Evolutionary conservation across 2,329 filamentous ascomycete genomes (phyloP).

Genomic region (Podosphaera fusca): DNA sequence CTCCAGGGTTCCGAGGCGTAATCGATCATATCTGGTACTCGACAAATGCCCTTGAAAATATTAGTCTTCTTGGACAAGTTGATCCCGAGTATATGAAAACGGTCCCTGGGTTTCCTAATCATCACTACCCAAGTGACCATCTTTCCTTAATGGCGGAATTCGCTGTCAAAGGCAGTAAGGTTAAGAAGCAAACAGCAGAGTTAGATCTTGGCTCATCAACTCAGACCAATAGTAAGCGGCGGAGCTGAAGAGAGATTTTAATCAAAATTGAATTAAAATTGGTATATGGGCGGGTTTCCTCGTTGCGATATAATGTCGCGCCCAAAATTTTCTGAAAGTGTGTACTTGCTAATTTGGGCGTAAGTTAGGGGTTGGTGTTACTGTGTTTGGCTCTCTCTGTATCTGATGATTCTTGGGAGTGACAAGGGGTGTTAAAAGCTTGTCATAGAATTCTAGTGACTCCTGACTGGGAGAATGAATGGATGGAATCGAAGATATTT

Average conservation of each 20-base stretch:
- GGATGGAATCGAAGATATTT: background rate
- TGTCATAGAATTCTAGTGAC: background rate
- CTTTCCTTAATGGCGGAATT: slow-evolving; percentile 46
- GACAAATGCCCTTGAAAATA: slow-evolving; percentile 46
- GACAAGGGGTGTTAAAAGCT: background rate
- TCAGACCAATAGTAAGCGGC: slow-evolving; percentile 7
- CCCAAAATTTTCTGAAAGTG: background rate
- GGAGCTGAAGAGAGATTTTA: background rate
- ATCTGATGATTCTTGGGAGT: background rate
- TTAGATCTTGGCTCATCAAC: slow-evolving; percentile 16
- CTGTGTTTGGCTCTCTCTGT: background rate
- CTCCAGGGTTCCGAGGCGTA: slow-evolving; percentile 72
- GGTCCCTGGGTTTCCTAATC: slow-evolving; percentile 52
- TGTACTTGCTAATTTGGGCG: background rate
- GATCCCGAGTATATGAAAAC: slow-evolving; percentile 47
- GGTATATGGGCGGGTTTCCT: background rate
- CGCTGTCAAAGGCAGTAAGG: slow-evolving; percentile 40
- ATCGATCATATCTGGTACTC: slow-evolving; percentile 98
- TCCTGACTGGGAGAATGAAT: background rate
- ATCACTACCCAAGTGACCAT: slow-evolving; percentile 55
- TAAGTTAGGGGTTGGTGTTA: background rate
- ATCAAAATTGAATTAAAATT: background rate
- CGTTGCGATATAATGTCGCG: background rate
- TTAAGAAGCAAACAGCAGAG: slow-evolving; percentile 13
- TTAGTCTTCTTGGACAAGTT: slow-evolving; percentile 42